Conservation (phyloP, 768 basidiomycete genomes). For the Cystobasidium ongulense region DNA sequence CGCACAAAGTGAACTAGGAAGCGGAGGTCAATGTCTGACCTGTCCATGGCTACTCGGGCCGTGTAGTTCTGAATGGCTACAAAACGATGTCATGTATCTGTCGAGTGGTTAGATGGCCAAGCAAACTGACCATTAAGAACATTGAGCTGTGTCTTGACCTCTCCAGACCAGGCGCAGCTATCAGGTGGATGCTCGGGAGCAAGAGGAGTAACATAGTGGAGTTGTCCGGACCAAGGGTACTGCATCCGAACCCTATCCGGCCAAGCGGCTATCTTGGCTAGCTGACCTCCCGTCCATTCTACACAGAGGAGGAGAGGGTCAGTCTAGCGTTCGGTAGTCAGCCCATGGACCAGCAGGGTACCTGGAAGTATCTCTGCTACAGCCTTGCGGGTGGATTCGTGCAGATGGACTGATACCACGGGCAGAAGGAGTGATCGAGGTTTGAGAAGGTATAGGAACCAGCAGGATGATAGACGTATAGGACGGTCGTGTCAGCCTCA, state of each 20-base stretch:
- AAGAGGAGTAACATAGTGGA: slow-evolving; percentile 57
- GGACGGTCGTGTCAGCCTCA: background rate
- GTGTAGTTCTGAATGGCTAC: slow-evolving; percentile 65
- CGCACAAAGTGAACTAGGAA: slow-evolving; percentile 81
- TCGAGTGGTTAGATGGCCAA: too few species aligned
- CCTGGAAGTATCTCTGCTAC: slow-evolving; percentile 20
- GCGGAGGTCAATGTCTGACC: slow-evolving; percentile 58
- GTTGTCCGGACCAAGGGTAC: slow-evolving; percentile 32
- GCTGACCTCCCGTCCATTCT: slow-evolving; percentile 55
- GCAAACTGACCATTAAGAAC: slow-evolving; percentile 19
- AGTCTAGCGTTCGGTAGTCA: background rate
- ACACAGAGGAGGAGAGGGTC: slow-evolving; percentile 52
- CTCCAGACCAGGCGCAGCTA: slow-evolving; percentile 62
- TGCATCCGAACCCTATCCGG: slow-evolving; percentile 33
- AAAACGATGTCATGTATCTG: too few species aligned
- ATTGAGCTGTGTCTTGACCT: background rate
- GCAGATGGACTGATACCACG: slow-evolving; percentile 16
- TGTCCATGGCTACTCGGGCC: slow-evolving; percentile 21
- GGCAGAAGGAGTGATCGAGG: background rate
- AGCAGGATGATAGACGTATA: background rate
- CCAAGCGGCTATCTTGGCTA: slow-evolving; percentile 75
- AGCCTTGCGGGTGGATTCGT: slow-evolving; percentile 13
- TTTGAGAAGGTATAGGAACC: background rate
- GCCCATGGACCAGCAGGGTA: background rate
- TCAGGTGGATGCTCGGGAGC: slow-evolving; percentile 66